Percentiles rank a stretch among this genome's conserved stretches.
Evolutionary conservation across 805 yeast species (phyloP).

Genomic region (Wickerhamomyces canadensis): DNA sequence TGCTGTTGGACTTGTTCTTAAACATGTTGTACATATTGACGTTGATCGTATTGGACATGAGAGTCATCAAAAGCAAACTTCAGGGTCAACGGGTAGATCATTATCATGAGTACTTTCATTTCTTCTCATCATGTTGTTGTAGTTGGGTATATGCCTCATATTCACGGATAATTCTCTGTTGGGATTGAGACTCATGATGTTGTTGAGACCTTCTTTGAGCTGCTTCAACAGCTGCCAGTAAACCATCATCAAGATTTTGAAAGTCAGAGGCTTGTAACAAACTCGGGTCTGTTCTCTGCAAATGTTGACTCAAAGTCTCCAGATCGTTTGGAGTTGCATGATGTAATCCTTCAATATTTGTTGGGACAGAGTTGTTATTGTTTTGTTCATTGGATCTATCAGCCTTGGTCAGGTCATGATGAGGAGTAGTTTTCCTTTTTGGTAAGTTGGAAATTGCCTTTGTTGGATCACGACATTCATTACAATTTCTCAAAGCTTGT

Average conservation of each 20-base stretch:
- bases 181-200: background rate
- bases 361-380: background rate
- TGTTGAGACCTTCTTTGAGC: constrained; percentile 33
- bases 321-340: constrained; percentile 1
- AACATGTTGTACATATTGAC: constrained; percentile 2
- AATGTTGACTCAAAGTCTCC: constrained; percentile 5
- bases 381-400: constrained; percentile 1
- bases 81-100: constrained; percentile 53
- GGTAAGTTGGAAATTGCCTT: constrained; percentile 4
- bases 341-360: constrained; percentile 10
- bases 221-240: constrained; percentile 54
- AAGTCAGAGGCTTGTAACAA: constrained; percentile 18
- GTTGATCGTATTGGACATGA: constrained; percentile 2
- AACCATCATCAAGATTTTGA: constrained; percentile 20
- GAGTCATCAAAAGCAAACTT: constrained; percentile 41
- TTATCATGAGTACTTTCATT: constrained; percentile 11
- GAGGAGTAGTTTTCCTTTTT: constrained; percentile 1
- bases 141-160: background rate
- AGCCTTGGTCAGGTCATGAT: background rate
- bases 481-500: constrained; percentile 69
- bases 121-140: background rate
- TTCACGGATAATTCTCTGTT: background rate
- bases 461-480: constrained; percentile 45
- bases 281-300: constrained; percentile 14
- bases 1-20: constrained; percentile 4